Conservation (phyloP, 2,329 filamentous ascomycete genomes). For the Exserohilum turcica region DNA sequence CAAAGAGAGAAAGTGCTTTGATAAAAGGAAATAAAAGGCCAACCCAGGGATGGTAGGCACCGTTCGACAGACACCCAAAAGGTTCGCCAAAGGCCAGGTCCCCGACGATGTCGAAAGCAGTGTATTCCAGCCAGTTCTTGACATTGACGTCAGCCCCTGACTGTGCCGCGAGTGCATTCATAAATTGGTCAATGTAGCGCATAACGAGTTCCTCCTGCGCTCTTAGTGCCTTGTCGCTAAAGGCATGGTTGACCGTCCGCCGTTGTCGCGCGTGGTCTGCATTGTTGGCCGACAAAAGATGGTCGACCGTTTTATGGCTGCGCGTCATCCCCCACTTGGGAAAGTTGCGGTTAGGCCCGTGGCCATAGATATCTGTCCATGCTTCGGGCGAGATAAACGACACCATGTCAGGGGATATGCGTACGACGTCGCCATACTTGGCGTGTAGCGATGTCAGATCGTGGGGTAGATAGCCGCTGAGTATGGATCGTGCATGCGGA, state of each 20-base stretch:
- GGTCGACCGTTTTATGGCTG: constrained; percentile 2
- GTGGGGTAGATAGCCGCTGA: background rate
- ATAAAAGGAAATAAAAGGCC: background rate
- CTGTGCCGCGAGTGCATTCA: background rate
- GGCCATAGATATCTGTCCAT: constrained; percentile 47
- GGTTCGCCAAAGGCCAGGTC: constrained; percentile 50
- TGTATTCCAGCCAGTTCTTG: constrained; percentile 42
- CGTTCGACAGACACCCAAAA: constrained; percentile 42
- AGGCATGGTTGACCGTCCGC: constrained; percentile 40
- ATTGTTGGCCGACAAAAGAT: constrained; percentile 15
- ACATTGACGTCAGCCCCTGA: background rate
- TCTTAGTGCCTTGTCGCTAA: constrained; percentile 43
- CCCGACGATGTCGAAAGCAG: constrained; percentile 51
- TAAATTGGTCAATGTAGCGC: constrained; percentile 32
- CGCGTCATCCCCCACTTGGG: background rate
- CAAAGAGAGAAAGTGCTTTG: background rate
- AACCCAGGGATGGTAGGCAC: constrained; percentile 44
- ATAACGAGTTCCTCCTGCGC: constrained; percentile 44
- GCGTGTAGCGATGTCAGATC: constrained; percentile 6
- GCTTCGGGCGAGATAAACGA: constrained; percentile 30
- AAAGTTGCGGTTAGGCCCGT: constrained; percentile 3
- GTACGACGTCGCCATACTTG: constrained; percentile 15
- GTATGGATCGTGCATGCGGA: background rate
- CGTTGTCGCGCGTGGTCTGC: constrained; percentile 37
- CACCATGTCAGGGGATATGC: constrained; percentile 12